Percentiles rank a stretch among this genome's conserved stretches.
Evolutionary conservation across 805 yeast genomes (phyloP).

Genomic region (Ogataea nitratoaversa): DNA sequence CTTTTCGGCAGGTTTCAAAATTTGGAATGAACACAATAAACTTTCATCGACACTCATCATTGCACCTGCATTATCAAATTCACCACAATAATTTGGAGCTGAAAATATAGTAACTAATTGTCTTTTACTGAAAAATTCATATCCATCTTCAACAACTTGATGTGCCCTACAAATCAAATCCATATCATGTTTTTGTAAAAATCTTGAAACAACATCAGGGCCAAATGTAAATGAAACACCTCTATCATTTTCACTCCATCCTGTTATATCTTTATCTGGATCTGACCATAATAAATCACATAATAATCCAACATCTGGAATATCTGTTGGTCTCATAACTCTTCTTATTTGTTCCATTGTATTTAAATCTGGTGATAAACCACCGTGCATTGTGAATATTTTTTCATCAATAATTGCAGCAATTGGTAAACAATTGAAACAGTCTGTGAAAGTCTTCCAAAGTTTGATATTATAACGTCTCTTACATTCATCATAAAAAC

Average conservation of each 20-base stretch:
- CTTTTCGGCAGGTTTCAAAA: conserved; percentile 96
- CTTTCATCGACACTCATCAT: conserved; percentile 99
- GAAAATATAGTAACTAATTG: conserved; percentile 93
- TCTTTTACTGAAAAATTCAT: conserved; percentile 93
- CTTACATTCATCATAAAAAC: conserved; percentile 97
- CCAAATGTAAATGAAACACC: conserved; percentile 99
- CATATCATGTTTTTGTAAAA: conserved; percentile 95
- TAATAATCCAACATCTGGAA: conserved; percentile 94
- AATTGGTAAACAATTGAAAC: conserved; percentile 96
- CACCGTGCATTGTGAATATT: conserved; percentile 99
- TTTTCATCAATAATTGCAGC: conserved; percentile 98
- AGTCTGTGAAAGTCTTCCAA: conserved; percentile 98
- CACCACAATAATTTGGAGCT: conserved; percentile 99
- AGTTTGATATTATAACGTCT: conserved; percentile 97
- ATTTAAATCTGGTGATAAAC: conserved; percentile 93
- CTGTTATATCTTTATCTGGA: conserved; percentile 96
- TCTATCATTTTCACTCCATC: conserved; percentile 99
- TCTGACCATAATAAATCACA: conserved; percentile 98
- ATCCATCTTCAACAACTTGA: conserved; percentile 99
- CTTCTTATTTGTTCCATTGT: conserved; percentile 98
- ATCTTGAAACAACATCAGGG: conserved; percentile 97
- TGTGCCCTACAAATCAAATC: conserved; percentile 98
- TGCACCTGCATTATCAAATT: conserved; percentile 98
- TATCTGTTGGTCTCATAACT: conserved; percentile 98
- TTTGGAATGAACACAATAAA: conserved; percentile 91